These are phyloP conservation scores for Pseudonitzschia pungens DNA, from an alignment of 108 stramenopile species.

Conservation along the genomic window DNA sequence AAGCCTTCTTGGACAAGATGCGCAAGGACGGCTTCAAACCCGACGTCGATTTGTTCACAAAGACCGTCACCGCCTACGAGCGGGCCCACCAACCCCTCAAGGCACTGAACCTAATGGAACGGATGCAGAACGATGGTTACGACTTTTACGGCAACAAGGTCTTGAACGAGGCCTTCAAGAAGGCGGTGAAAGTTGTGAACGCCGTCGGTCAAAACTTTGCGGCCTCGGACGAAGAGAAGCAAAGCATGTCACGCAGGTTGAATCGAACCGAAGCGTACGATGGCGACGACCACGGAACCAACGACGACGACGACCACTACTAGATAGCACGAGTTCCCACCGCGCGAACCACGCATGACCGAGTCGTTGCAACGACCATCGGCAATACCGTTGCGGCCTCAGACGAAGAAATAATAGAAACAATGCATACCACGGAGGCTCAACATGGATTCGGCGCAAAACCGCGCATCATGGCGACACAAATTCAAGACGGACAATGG, in stretches of 20 bases:
- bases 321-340: not conserved
- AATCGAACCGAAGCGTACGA: not conserved
- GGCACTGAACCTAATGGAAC: slow-evolving; percentile 76
- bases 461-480: too few relatives aligned
- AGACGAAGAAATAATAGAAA: too few relatives aligned
- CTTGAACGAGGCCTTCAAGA: slow-evolving; percentile 74
- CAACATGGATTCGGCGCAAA: too few relatives aligned
- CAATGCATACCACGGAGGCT: too few relatives aligned
- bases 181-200: slow-evolving; percentile 66
- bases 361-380: too few relatives aligned
- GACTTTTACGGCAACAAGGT: slow-evolving; percentile 77
- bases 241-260: not conserved
- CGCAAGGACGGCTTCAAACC: slow-evolving; percentile 66
- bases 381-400: too few relatives aligned
- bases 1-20: slow-evolving; percentile 68
- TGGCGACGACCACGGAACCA: not conserved
- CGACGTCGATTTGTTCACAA: slow-evolving; percentile 78
- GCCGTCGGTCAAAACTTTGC: slow-evolving; percentile 44
- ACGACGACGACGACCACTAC: not conserved
- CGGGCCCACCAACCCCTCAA: slow-evolving; percentile 68
- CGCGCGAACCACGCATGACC: too few relatives aligned
- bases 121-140: slow-evolving; percentile 75
- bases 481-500: too few relatives aligned
- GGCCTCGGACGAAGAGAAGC: not conserved
- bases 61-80: slow-evolving; percentile 76